Conservation (phyloP, 495 filamentous ascomycete species). For the Letharia lupina region DNA sequence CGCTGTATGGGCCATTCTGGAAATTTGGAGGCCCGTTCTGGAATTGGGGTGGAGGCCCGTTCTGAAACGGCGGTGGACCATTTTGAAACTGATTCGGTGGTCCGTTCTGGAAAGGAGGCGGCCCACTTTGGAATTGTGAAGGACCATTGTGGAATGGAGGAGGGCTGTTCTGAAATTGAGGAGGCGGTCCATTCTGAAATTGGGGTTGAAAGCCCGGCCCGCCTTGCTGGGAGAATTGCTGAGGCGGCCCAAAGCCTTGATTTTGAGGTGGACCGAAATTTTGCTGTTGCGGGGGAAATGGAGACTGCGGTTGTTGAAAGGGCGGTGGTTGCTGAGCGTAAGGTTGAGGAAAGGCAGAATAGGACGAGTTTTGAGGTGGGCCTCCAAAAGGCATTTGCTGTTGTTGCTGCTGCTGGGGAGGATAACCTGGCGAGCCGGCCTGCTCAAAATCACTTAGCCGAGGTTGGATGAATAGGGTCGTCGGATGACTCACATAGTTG, state of each 20-base stretch:
- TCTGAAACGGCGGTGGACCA: conserved; percentile 29
- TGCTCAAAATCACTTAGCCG: conserved; percentile 1
- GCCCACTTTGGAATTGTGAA: conserved; percentile 35
- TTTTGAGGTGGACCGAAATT: conserved; percentile 24
- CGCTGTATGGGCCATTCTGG: conserved; percentile 35
- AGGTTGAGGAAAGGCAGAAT: conserved; percentile 24
- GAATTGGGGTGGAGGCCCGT: conserved; percentile 24
- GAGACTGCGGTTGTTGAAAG: conserved; percentile 26
- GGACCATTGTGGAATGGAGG: conserved; percentile 27
- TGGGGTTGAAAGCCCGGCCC: conserved; percentile 33
- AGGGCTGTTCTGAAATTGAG: conserved; percentile 34
- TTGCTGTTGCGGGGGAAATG: conserved; percentile 20
- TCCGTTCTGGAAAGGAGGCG: conserved; percentile 28
- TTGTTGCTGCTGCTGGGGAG: conserved; percentile 22
- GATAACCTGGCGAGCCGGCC: conserved; percentile 26
- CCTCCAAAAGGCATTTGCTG: conserved; percentile 26
- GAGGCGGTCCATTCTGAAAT: conserved; percentile 32
- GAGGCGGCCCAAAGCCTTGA: conserved; percentile 23
- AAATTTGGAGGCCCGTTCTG: conserved; percentile 38
- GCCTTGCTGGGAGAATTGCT: conserved; percentile 30
- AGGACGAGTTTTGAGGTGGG: conserved; percentile 23
- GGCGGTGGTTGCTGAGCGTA: conserved; percentile 29
- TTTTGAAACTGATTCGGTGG: conserved; percentile 26
- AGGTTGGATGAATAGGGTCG: not conserved
- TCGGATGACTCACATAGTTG: conserved; percentile 43